phyloP scores from a whole-genome alignment of 352 stramenopile species.

The Globisporangium apiculatum region DNA sequence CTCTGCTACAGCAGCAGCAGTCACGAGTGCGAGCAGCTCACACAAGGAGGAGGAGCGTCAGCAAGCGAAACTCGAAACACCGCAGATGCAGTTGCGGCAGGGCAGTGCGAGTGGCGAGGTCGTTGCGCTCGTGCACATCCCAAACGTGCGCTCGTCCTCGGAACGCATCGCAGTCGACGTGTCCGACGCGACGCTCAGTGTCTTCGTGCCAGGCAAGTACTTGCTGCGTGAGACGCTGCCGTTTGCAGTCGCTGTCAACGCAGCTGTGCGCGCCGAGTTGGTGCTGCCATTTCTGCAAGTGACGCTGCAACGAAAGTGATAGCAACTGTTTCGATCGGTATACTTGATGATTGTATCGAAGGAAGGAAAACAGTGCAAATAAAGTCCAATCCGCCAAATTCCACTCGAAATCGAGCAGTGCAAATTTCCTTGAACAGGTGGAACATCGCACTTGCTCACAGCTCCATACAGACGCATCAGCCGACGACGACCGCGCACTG shows the following conservation, averaged over 20 bases:
- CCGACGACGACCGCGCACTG: neutral
- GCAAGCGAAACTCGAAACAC: conserved; percentile 19
- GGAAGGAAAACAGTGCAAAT: too few relatives aligned
- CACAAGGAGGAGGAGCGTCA: neutral
- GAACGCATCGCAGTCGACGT: conserved; percentile 44
- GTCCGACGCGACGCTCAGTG: conserved; percentile 30
- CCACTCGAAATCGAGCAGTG: too few relatives aligned
- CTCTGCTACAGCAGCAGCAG: neutral
- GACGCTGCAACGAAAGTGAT: conserved; percentile 18
- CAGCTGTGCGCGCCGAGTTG: conserved; percentile 16
- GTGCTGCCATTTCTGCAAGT: conserved; percentile 23
- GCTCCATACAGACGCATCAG: too few relatives aligned
- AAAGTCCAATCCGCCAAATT: too few relatives aligned
- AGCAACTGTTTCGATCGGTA: neutral
- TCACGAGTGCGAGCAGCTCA: neutral
- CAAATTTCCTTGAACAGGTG: too few relatives aligned
- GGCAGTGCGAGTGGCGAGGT: conserved; percentile 25
- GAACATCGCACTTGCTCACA: too few relatives aligned
- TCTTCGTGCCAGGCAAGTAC: conserved; percentile 52
- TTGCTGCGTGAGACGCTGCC: conserved; percentile 37
- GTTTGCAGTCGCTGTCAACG: conserved; percentile 26
- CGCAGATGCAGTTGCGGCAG: conserved; percentile 30
- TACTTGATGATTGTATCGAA: too few relatives aligned
- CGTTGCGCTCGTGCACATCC: conserved; percentile 34
- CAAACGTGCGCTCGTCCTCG: conserved; percentile 22